Base-by-base conservation (phyloP, 225 moss, liverwort and hornwort species). In the Sphagnum contortum region DNA sequence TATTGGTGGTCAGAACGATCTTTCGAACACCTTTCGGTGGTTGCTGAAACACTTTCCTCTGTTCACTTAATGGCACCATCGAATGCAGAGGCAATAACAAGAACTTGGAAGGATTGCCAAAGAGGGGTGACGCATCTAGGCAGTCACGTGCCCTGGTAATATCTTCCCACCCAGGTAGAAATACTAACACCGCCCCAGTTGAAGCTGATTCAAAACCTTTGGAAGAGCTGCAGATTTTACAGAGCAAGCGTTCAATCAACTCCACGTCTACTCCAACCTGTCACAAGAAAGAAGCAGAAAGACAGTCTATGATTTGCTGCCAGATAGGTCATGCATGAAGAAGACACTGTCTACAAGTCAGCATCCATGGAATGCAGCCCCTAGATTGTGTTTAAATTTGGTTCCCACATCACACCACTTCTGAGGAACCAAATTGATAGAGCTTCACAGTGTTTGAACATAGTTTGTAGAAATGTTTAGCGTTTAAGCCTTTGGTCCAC, bases 121-220 rank as follows among this genome's bases (percentile, higher is more conserved):
- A 91, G 45, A 87, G 59, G 49, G 81, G 80, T 13, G 92, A 92
- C 56, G 81, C 76, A 64, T 77, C 78, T 52, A 98, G 75, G 65
- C 78, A 72, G 55, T 98, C 92, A 64, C 87, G 88, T 68, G 85
- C 74, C 74, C 68, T 92, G 64, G 85, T 74, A 62, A 98, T 98
- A 73, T 98, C 96, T 74, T 98, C 96, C 96, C 96, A 98, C 9
- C 96, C 96, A 68, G 96, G 92, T 63, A 98, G 78, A 75, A 98
- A 98, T 45, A 98, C 76, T 50, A 98, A 75, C 47, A 98, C 77
- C 49, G 96, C 90, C 62, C 85, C 88, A 70, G 74, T 75, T 59
- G 71, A 64, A 59, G 76, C 85, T 72, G 73, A 70, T 48, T 50
- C 71, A 9, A 76, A 73, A 48, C 72, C 86, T 29, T 67, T 76